These are phyloP conservation scores for Gossypium ekmanianum DNA, from an alignment of 345 rosid genomes.

Conservation along the genomic window DNA sequence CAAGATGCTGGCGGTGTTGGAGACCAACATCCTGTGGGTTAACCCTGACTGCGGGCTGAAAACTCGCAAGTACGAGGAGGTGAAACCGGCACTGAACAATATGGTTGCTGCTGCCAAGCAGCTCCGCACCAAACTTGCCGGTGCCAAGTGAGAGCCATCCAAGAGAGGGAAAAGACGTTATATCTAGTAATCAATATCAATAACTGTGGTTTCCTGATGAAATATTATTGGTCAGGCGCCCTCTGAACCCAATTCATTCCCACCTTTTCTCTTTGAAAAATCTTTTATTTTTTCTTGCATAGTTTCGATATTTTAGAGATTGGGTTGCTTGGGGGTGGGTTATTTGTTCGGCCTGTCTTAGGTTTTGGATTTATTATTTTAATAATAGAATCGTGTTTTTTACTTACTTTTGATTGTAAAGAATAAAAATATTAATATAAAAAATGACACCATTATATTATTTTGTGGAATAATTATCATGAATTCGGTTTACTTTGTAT, in stretches of 20 bases:
- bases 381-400: too few relatives aligned
- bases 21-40: conserved; percentile 88
- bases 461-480: too few relatives aligned
- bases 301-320: too few relatives aligned
- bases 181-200: conserved; percentile 14
- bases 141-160: conserved; percentile 58
- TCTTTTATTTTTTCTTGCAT: too few relatives aligned
- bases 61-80: conserved; percentile 89
- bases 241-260: not conserved
- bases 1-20: conserved; percentile 95
- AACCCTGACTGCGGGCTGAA: conserved; percentile 98
- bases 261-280: not conserved
- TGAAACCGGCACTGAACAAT: conserved; percentile 82
- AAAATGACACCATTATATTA: too few relatives aligned
- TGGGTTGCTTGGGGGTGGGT: too few relatives aligned
- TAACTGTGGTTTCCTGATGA: conserved; percentile 24
- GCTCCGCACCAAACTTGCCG: conserved; percentile 79
- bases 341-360: too few relatives aligned
- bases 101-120: conserved; percentile 94
- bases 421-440: too few relatives aligned
- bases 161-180: not conserved
- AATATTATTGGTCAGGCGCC: conserved; percentile 17
- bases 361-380: too few relatives aligned
- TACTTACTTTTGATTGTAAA: too few relatives aligned
- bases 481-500: too few relatives aligned